A percentile compares a stretch with the other conserved stretches of the same genome.
Evolutionary conservation across 2,329 filamentous ascomycete genomes (phyloP).

Genomic region (Talaromyces sp.): DNA sequence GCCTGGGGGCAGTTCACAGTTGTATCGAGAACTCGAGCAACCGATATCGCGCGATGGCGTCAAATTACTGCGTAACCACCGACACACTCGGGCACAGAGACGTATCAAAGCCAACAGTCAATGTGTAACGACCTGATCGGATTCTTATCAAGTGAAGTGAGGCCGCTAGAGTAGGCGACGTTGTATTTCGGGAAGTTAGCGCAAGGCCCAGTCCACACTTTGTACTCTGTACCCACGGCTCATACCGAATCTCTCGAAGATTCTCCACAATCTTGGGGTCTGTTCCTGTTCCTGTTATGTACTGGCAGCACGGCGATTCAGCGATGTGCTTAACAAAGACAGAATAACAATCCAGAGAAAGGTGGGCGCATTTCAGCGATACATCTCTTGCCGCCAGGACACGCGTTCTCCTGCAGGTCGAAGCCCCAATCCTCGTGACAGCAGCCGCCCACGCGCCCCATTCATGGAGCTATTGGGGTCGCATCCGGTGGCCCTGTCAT

Average conservation of each 20-base stretch:
- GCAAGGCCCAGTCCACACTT: neutral
- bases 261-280: neutral
- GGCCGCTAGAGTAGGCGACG: neutral
- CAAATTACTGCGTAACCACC: neutral
- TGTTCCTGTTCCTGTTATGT: neutral
- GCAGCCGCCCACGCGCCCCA: neutral
- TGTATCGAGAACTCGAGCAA: neutral
- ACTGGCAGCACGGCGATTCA: neutral
- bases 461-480: neutral
- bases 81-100: neutral
- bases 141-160: neutral
- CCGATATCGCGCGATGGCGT: neutral
- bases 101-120: neutral
- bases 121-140: neutral
- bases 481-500: neutral
- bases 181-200: neutral
- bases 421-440: neutral
- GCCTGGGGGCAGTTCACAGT: neutral
- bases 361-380: neutral
- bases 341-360: neutral
- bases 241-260: neutral
- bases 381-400: neutral
- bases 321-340: neutral
- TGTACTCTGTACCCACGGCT: neutral
- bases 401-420: neutral